A percentile compares a stretch with the other conserved stretches of the same genome.
These are phyloP conservation scores for Erodium maritimum DNA, from an alignment of 345 rosid genomes.

Conservation along the genomic window DNA sequence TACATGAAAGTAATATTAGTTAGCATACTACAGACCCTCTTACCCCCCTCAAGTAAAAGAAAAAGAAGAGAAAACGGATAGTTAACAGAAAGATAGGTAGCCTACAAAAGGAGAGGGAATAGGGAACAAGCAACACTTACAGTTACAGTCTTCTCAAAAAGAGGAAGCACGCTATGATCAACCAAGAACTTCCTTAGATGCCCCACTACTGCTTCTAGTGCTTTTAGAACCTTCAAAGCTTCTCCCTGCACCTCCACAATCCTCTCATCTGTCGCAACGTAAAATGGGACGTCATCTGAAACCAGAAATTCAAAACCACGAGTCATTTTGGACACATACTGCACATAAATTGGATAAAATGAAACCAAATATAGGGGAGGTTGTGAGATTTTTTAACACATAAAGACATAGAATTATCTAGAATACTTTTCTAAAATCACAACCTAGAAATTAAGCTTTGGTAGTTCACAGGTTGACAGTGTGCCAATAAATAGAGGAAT, in stretches of 20 bases:
- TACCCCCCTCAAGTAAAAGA: too few species aligned
- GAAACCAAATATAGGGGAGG: too few species aligned
- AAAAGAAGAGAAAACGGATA: too few species aligned
- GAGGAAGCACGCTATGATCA: conserved; percentile 66
- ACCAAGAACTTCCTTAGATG: conserved; percentile 73
- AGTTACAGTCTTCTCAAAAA: conserved; percentile 64
- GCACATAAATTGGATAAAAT: background rate
- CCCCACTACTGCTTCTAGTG: conserved; percentile 57
- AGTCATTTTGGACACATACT: background rate
- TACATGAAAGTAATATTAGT: background rate
- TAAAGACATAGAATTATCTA: background rate
- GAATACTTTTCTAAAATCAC: background rate
- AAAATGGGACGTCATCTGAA: conserved; percentile 54
- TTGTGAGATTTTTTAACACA: background rate
- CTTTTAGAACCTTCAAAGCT: conserved; percentile 49
- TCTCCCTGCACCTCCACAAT: conserved; percentile 67
- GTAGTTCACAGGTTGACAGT: background rate
- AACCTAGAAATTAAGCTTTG: background rate
- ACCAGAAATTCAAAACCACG: conserved; percentile 8
- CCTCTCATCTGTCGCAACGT: conserved; percentile 53
- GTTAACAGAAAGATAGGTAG: background rate
- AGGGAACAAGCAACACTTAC: conserved; percentile 28
- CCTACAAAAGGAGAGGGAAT: background rate
- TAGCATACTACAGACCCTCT: background rate
- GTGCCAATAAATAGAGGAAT: too few species aligned